A percentile compares a stretch with the other conserved stretches of the same genome.
phyloP scores from a whole-genome alignment of 2,329 filamentous ascomycete genomes.

The Berkeleyomyces rouxiae region DNA sequence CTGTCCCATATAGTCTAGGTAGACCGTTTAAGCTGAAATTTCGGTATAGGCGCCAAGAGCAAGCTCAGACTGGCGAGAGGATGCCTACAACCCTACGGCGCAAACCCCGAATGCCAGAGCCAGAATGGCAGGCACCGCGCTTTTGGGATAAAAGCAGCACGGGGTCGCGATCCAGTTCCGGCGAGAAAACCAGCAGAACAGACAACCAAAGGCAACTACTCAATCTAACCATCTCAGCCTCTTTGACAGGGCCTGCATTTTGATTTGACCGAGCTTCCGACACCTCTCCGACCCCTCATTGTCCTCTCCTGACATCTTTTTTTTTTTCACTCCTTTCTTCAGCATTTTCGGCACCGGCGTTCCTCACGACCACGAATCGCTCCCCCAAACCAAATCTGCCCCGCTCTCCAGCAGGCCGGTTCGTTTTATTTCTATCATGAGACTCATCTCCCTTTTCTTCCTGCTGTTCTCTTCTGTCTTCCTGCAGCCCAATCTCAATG shows the following conservation, averaged over 20 bases:
- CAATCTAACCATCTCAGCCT: not conserved
- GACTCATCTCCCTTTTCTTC: not conserved
- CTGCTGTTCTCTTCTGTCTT: not conserved
- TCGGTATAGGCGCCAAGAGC: too few relatives aligned
- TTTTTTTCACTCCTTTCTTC: not conserved
- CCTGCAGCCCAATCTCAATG: slow-evolving; percentile 1
- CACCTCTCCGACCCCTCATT: too few relatives aligned
- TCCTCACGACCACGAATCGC: not conserved
- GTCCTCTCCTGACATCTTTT: not conserved
- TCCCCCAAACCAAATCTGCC: not conserved
- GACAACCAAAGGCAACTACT: not conserved
- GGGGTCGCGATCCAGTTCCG: not conserved
- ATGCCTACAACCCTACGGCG: too few relatives aligned
- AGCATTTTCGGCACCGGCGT: not conserved
- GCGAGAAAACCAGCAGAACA: not conserved
- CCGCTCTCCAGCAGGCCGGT: not conserved
- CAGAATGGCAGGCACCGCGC: not conserved
- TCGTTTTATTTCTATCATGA: not conserved
- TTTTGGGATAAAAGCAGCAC: not conserved
- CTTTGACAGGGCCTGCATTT: not conserved
- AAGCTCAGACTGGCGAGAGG: too few relatives aligned
- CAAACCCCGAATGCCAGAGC: too few relatives aligned
- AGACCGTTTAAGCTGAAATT: too few relatives aligned
- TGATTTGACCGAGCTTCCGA: not conserved
- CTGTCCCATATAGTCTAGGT: too few relatives aligned